Evolutionary conservation across 2,329 filamentous ascomycete genomes (phyloP).

Genomic region (Huntiella bhutanensis): DNA sequence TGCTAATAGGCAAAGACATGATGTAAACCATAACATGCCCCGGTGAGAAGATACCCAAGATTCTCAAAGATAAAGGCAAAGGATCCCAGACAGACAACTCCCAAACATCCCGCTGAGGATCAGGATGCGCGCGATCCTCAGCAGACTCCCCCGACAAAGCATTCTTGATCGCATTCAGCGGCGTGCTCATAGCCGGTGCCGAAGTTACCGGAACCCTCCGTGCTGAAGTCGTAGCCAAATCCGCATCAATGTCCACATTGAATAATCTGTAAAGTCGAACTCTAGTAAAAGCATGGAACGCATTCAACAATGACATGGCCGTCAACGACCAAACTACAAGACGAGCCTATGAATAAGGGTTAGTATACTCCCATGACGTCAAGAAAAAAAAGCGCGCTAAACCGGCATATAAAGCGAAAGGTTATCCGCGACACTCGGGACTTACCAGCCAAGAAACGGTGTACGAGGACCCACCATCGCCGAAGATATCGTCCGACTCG

Average conservation of each 20-base stretch:
- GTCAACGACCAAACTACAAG: constrained; percentile 54
- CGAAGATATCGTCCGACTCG: constrained; percentile 65
- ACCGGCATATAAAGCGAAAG: not conserved
- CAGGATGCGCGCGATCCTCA: constrained; percentile 68
- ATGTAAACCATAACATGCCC: constrained; percentile 83
- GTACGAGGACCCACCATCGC: constrained; percentile 43
- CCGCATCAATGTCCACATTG: constrained; percentile 60
- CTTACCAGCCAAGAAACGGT: constrained; percentile 43
- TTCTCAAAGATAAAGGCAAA: constrained; percentile 56
- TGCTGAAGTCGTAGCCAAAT: constrained; percentile 65
- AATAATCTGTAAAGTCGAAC: constrained; percentile 82
- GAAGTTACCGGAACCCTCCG: constrained; percentile 78
- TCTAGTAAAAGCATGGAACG: constrained; percentile 62
- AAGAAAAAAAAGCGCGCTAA: not conserved
- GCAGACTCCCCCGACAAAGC: constrained; percentile 51
- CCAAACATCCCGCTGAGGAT: constrained; percentile 76
- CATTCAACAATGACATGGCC: constrained; percentile 51
- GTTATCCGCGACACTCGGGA: constrained; percentile 11
- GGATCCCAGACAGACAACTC: constrained; percentile 90
- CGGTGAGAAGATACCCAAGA: constrained; percentile 85
- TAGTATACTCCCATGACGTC: constrained; percentile 7
- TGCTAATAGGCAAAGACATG: constrained; percentile 62
- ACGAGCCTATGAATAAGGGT: constrained; percentile 1
- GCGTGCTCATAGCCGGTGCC: constrained; percentile 58
- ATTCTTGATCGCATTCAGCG: constrained; percentile 53